Percentiles rank a stretch among this genome's conserved stretches.
phyloP scores from a whole-genome alignment of 768 basidiomycete genomes.

The Tylopilus sp. region DNA sequence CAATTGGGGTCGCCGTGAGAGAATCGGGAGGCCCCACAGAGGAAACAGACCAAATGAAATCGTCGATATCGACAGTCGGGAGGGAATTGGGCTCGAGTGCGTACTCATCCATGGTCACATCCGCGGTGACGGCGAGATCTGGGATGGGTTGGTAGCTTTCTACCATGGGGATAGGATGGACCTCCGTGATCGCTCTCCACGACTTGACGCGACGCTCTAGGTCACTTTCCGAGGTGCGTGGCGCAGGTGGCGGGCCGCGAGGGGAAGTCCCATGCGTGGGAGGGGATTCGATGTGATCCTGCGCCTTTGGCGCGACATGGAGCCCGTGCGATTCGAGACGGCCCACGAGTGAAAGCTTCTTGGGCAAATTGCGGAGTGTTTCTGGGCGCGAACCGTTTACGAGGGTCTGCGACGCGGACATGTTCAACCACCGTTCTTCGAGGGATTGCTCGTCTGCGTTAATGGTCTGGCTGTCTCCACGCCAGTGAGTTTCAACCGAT shows the following conservation, averaged over 20 bases:
- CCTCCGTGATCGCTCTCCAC: slow-evolving; percentile 60
- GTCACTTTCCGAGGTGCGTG: slow-evolving; percentile 47
- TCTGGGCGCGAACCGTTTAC: slow-evolving; percentile 22
- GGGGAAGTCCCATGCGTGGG: slow-evolving; percentile 36
- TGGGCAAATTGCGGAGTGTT: slow-evolving; percentile 51
- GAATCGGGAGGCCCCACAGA: slow-evolving; percentile 55
- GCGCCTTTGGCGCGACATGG: slow-evolving; percentile 33
- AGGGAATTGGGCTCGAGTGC: slow-evolving; percentile 8
- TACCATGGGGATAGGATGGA: slow-evolving; percentile 46
- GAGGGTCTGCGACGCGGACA: slow-evolving; percentile 16
- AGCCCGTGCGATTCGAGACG: slow-evolving; percentile 47
- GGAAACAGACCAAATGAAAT: slow-evolving; percentile 64
- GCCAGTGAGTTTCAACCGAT: slow-evolving; percentile 40
- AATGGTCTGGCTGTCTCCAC: slow-evolving; percentile 52
- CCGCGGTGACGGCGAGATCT: slow-evolving; percentile 11
- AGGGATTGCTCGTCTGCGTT: slow-evolving; percentile 38
- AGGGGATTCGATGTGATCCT: slow-evolving; percentile 6
- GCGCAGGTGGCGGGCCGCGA: slow-evolving; percentile 50
- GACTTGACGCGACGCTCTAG: slow-evolving; percentile 57
- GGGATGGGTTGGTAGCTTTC: slow-evolving; percentile 24
- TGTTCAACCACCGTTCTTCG: slow-evolving; percentile 35
- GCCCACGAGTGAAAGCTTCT: slow-evolving; percentile 68
- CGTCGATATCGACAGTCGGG: slow-evolving; percentile 42
- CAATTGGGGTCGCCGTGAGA: slow-evolving; percentile 37
- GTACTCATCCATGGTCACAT: slow-evolving; percentile 24